Evolutionary conservation across 2,329 filamentous ascomycete genomes (phyloP), one percentile per base, ranked within the genome.

Genomic region (Stagonosporopsis tanaceti): DNA sequence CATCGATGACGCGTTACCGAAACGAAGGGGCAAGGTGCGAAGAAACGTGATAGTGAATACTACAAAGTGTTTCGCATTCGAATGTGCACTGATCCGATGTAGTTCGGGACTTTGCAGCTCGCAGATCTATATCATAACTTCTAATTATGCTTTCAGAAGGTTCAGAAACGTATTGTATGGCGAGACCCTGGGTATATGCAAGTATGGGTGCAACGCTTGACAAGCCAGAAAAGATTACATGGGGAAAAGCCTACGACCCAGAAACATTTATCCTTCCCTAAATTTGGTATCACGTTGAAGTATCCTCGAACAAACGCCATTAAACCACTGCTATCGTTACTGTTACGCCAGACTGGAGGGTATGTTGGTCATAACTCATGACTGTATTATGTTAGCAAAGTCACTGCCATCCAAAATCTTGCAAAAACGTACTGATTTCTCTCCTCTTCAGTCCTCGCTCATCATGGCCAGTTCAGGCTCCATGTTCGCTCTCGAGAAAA

Each of bases 401-500:
- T 35, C 9, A 6, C 22, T 30, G 17, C 9, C 2, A 34, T 2
- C 1, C 15, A 15, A 9, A 7, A 12, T 39, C 14, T 38, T 4
- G 17, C n/a, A 4, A 9, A 6, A 11, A 47, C 44, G 8, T 27
- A 47, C 51, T 15, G 30, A 2, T 30, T 2, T 14, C 27, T 24
- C 2, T 34, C 20, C 14, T 8, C 17, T 17, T 50, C 17, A 53
- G 17, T 48, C 25, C 25, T 45, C 48, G 22, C 32, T 27, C 20
- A 45, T 6, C 3, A 27, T 39, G 8, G 28, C 39, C 17, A 53
- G 12, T 6, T 28, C 32, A 6, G 25, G 7, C 11, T 32, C 20
- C 17, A 48, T 38, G 11, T 6, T 38, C 9, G 41, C 28, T 42
- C 39, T 28, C 22, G 24, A 17, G 25, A 68, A 71, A 15, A 74